phyloP scores from a whole-genome alignment of 2,329 filamentous ascomycete species.

The Fusarium sambucinum region DNA sequence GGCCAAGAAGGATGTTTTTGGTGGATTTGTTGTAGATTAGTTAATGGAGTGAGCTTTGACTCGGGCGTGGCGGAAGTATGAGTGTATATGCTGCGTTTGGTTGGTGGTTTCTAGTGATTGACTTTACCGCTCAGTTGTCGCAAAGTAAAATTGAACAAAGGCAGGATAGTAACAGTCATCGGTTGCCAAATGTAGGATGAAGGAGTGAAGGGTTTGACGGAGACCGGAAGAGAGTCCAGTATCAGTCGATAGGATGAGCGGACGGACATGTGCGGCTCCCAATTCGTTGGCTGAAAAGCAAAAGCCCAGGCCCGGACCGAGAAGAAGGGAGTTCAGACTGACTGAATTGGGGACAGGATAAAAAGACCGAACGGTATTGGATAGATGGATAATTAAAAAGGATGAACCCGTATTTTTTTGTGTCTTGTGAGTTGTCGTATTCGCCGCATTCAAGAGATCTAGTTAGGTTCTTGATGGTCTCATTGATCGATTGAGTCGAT shows the following conservation, averaged over 20 bases:
- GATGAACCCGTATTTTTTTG: conserved; percentile 21
- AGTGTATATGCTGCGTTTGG: conserved; percentile 6
- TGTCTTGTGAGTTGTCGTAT: conserved; percentile 38
- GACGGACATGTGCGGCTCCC: conserved; percentile 47
- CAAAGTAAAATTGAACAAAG: conserved; percentile 23
- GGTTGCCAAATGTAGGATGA: conserved; percentile 38
- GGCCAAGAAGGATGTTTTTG: conserved; percentile 33
- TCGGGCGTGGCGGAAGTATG: conserved; percentile 30
- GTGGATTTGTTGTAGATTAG: conserved; percentile 34
- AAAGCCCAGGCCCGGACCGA: conserved; percentile 43
- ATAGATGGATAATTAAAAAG: conserved; percentile 16
- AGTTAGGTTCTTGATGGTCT: conserved; percentile 1
- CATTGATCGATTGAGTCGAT: conserved; percentile 28
- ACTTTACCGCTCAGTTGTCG: conserved; percentile 17
- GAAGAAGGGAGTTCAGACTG: conserved; percentile 38
- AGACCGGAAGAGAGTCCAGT: conserved; percentile 22
- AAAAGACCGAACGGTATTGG: conserved; percentile 12
- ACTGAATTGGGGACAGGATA: conserved; percentile 20
- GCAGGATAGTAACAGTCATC: conserved; percentile 24
- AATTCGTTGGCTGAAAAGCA: conserved; percentile 43
- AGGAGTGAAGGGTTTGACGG: conserved; percentile 47
- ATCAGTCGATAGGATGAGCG: conserved; percentile 48
- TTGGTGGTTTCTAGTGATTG: conserved; percentile 3
- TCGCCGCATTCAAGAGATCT: conserved; percentile 37
- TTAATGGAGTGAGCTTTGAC: conserved; percentile 44